Base-by-base conservation (phyloP, 768 basidiomycete species). In the Rhizopogon salebrosus region DNA sequence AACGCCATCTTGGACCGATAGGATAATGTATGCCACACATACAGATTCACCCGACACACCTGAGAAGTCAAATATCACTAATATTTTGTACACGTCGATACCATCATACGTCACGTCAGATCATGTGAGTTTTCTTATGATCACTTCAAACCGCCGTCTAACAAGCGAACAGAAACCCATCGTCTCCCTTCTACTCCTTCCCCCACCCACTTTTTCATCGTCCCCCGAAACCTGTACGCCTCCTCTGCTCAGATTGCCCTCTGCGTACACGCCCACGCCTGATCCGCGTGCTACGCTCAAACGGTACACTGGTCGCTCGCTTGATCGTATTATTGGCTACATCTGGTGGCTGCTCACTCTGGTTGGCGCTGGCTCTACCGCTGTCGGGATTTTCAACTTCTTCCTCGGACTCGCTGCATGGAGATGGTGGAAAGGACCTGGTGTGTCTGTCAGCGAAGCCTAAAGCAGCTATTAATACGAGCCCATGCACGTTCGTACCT, bases 1-100 rank as follows among this genome's bases (percentile, higher is more conserved):
- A 9, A 77, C 75, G 2, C 95, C 95, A 0, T 83, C 93, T 20
- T 98, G 92, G 89, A 97, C 94, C 26, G 95, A 98, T 68, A 80
- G 95, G 41, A 80, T 98, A 40, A 73, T 98, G 62, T 97, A 92
- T 62, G 78, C 89, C 11, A 90, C 89, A 5, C 74, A 84, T 63
- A 78, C 77, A 20, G 89, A 91, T 65, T 78, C 78, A 2, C 80
- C 80, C 2, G 73, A 78, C 52, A 67, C 67, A 6, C 74, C 75
- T 7, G 72, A 79, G 9, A 61, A 72, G 35, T 82, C 86, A 2
- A 62, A 76, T 53, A 82, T 89, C 55, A 76, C 66, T 3, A 89
- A 86, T 55, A 53, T 89, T 18, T 64, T 91, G 45, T 95, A 95
- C 64, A 89, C 88, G 2, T 82, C 84, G 35, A 78, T 93, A 56